These are phyloP conservation scores for Beauveria varroae DNA, from an alignment of 2,329 filamentous ascomycete genomes.

Conservation along the genomic window DNA sequence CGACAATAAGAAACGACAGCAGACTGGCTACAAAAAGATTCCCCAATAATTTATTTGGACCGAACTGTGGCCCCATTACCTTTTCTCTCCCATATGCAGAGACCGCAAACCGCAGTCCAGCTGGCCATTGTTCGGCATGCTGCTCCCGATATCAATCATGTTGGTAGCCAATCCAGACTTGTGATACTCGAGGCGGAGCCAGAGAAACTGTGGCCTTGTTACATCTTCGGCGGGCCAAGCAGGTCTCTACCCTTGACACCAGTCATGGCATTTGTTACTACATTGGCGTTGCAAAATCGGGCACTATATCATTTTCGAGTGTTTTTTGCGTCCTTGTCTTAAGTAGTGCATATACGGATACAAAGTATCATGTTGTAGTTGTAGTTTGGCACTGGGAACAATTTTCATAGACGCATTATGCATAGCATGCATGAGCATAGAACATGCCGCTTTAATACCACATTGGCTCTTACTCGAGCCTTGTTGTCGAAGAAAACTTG, in stretches of 20 bases:
- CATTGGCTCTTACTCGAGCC: neutral
- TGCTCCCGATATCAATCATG: neutral
- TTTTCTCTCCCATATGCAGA: neutral
- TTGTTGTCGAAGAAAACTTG: neutral
- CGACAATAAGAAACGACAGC: constrained; percentile 34
- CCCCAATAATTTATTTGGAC: constrained; percentile 12
- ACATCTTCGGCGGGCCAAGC: neutral
- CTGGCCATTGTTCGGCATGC: neutral
- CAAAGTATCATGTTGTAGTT: neutral
- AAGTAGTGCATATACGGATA: neutral
- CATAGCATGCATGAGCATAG: constrained; percentile 10
- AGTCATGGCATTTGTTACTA: neutral
- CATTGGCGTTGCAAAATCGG: constrained; percentile 4
- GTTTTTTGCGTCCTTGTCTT: neutral
- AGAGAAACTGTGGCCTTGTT: neutral
- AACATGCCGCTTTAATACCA: neutral
- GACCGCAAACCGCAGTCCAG: neutral
- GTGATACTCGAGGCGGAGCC: neutral
- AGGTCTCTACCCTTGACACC: neutral
- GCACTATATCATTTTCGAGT: neutral
- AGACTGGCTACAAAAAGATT: constrained; percentile 28
- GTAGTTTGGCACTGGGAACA: neutral
- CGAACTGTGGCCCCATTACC: neutral
- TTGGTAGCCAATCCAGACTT: neutral
- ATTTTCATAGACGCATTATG: constrained; percentile 10